Evolutionary conservation across 805 yeast species (phyloP).

Genomic region (Aciculoconidium aculeatum): DNA sequence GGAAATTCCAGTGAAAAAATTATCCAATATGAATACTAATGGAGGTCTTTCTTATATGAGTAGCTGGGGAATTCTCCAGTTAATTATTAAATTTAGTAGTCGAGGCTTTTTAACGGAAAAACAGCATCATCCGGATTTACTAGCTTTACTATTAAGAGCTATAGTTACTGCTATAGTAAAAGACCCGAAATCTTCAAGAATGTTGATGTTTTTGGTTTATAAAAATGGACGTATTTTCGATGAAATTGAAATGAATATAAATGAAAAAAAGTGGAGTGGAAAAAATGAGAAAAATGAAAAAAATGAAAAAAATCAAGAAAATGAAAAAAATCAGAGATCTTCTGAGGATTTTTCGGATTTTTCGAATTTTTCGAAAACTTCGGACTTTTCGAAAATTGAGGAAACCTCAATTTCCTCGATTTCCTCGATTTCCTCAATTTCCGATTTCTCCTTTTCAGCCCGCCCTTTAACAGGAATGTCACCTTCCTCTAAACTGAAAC

Average conservation of each 20-base stretch:
- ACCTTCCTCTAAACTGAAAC: slow-evolving; percentile 46
- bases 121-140: slow-evolving; percentile 44
- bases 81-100: slow-evolving; percentile 34
- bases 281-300: not conserved
- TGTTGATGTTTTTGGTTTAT: slow-evolving; percentile 46
- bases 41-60: slow-evolving; percentile 50
- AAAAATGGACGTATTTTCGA: slow-evolving; percentile 36
- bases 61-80: slow-evolving; percentile 39
- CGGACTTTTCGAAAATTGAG: slow-evolving; percentile 2
- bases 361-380: slow-evolving; percentile 1
- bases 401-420: slow-evolving; percentile 1
- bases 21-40: slow-evolving; percentile 27
- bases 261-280: slow-evolving; percentile 6
- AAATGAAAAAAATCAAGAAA: slow-evolving; percentile 1
- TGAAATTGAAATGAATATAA: slow-evolving; percentile 10
- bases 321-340: slow-evolving; percentile 4
- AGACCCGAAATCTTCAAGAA: slow-evolving; percentile 45
- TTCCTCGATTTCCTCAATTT: not conserved
- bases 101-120: slow-evolving; percentile 30
- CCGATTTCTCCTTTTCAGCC: slow-evolving; percentile 40
- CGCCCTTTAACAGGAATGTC: slow-evolving; percentile 59
- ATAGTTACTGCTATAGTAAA: slow-evolving; percentile 48
- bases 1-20: slow-evolving; percentile 17
- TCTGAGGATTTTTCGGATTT: slow-evolving; percentile 2
- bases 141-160: slow-evolving; percentile 56